phyloP scores from a whole-genome alignment of 106 monocot species.

The Acorus gramineus region DNA sequence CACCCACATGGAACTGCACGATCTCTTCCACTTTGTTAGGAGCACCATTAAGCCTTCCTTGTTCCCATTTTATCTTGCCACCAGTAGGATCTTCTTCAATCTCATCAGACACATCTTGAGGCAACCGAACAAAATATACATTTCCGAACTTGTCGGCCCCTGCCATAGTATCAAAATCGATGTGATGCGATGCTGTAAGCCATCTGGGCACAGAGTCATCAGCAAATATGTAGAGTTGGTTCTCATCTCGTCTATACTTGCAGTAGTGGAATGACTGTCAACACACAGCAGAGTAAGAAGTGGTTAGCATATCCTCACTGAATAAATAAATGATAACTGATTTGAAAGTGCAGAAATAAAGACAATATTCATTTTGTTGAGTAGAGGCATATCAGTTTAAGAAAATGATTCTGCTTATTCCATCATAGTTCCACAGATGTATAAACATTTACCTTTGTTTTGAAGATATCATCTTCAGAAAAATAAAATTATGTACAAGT shows the following conservation, averaged over 20 bases:
- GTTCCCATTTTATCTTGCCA: slow-evolving; percentile 97
- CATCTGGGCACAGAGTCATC: slow-evolving; percentile 93
- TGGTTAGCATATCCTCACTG: not conserved
- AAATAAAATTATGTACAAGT: too few species aligned
- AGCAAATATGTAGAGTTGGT: slow-evolving; percentile 90
- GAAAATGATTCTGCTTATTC: too few species aligned
- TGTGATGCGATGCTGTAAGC: slow-evolving; percentile 81
- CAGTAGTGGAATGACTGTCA: slow-evolving; percentile 97
- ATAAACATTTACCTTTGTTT: too few species aligned
- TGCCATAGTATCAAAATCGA: slow-evolving; percentile 98
- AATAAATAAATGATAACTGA: not conserved
- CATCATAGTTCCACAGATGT: too few species aligned
- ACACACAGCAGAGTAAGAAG: slow-evolving; percentile 2
- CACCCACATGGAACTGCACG: slow-evolving; percentile 96
- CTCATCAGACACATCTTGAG: slow-evolving; percentile 92
- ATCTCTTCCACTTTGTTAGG: slow-evolving; percentile 97
- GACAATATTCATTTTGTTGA: too few species aligned
- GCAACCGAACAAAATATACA: slow-evolving; percentile 76
- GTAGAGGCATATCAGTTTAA: too few species aligned
- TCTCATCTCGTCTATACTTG: slow-evolving; percentile 94
- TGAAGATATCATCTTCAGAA: too few species aligned
- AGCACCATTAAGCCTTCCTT: slow-evolving; percentile 92
- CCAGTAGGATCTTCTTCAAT: slow-evolving; percentile 98
- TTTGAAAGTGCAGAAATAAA: not conserved
- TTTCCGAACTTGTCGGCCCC: slow-evolving; percentile 98